Percentiles rank a stretch among this genome's conserved stretches.
Conservation (phyloP, 768 basidiomycete species). For the Cyclocybe cylindracea region DNA sequence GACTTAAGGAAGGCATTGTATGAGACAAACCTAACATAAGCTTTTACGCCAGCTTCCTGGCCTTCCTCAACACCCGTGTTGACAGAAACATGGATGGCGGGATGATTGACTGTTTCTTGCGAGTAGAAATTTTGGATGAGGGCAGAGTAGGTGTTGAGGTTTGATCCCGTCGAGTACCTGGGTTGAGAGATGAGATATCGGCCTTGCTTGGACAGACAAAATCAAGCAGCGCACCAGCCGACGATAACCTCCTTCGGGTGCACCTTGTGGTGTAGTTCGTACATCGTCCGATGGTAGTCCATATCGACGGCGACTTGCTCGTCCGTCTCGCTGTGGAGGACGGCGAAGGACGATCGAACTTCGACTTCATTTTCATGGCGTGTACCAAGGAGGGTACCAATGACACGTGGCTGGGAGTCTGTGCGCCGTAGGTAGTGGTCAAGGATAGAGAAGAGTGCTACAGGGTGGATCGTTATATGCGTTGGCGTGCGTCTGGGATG, state of each 20-base stretch:
- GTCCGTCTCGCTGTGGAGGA: constrained; percentile 88
- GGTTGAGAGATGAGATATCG: neutral
- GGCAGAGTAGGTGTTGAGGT: constrained; percentile 92
- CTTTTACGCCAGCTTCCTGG: constrained; percentile 73
- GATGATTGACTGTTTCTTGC: constrained; percentile 85
- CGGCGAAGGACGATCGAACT: constrained; percentile 85
- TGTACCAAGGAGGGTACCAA: constrained; percentile 91
- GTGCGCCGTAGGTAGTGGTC: constrained; percentile 94
- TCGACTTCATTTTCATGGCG: constrained; percentile 71
- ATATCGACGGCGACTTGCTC: constrained; percentile 96
- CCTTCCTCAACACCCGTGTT: constrained; percentile 78
- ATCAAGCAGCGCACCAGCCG: constrained; percentile 71
- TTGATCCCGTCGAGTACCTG: constrained; percentile 93
- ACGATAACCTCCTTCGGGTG: constrained; percentile 89
- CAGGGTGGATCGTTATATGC: constrained; percentile 83
- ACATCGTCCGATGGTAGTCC: constrained; percentile 94
- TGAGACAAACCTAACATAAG: constrained; percentile 74
- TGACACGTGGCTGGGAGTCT: constrained; percentile 82
- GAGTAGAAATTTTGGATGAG: constrained; percentile 98
- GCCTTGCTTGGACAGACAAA: constrained; percentile 1
- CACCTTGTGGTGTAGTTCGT: constrained; percentile 84
- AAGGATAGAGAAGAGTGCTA: constrained; percentile 91
- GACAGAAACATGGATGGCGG: constrained; percentile 87
- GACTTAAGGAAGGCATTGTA: constrained; percentile 7
- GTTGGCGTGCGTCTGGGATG: constrained; percentile 64